These are phyloP conservation scores for Geosmithia morbida DNA, from an alignment of 2,329 filamentous ascomycete genomes.

Conservation along the genomic window DNA sequence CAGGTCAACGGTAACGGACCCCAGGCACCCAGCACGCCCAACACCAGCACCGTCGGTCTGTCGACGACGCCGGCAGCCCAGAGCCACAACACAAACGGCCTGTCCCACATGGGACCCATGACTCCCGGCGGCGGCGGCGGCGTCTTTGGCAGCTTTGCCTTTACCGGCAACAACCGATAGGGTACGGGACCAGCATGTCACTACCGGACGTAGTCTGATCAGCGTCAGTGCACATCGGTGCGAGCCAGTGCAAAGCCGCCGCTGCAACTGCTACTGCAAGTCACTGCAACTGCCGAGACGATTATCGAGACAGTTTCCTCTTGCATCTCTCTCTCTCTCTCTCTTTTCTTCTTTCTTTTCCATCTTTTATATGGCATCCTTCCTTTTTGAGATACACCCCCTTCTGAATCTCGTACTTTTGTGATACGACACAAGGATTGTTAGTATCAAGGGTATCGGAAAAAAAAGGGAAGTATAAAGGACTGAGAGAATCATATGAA, in stretches of 20 bases:
- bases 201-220: not conserved
- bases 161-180: slow-evolving; percentile 25
- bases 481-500: no score
- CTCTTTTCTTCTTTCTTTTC: no score
- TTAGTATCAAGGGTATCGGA: no score
- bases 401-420: no score
- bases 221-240: no score
- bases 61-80: slow-evolving; percentile 33
- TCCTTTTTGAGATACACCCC: no score
- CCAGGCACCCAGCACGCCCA: slow-evolving; percentile 50
- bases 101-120: slow-evolving; percentile 50
- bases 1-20: slow-evolving; percentile 25
- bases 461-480: no score
- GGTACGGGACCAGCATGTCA: not conserved
- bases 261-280: no score
- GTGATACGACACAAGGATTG: no score
- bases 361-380: no score
- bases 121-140: slow-evolving; percentile 65
- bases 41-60: slow-evolving; percentile 42
- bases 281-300: no score
- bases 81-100: slow-evolving; percentile 40
- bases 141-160: slow-evolving; percentile 60
- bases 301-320: not conserved
- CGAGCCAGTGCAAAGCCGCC: no score
- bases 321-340: not conserved